phyloP scores from a whole-genome alignment of 208 protist genomes.

The Acanthamoeba castellanii region DNA sequence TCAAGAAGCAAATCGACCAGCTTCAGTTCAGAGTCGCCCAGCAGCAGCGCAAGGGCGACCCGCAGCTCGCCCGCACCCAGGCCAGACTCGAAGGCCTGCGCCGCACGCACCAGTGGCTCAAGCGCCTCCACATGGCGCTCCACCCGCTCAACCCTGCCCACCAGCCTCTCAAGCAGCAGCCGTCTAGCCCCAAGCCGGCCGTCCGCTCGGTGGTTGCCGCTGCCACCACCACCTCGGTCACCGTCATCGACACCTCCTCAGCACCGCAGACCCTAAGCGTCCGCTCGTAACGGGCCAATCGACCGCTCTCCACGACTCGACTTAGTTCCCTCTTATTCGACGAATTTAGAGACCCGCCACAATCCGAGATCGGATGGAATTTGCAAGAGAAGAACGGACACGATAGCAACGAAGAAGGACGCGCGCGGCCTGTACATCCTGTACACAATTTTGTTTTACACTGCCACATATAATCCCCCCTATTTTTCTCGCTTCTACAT shows the following conservation, averaged over 20 bases:
- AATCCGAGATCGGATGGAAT: not conserved
- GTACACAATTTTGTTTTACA: not conserved
- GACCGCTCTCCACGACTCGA: not conserved
- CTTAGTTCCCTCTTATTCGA: not conserved
- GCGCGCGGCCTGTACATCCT: not conserved
- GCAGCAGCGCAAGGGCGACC: not conserved
- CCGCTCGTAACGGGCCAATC: not conserved
- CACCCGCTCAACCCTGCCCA: conserved; percentile 17
- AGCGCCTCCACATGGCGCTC: conserved; percentile 16
- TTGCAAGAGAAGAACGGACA: not conserved
- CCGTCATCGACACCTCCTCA: not conserved
- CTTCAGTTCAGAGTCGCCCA: not conserved
- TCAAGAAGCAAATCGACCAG: conserved; percentile 21
- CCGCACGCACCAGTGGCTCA: conserved; percentile 18
- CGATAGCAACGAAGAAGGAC: not conserved
- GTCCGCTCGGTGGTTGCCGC: not conserved
- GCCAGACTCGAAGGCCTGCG: not conserved
- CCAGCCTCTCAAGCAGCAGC: not conserved
- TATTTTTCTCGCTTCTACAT: not conserved
- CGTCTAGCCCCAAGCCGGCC: not conserved
- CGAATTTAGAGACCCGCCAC: not conserved
- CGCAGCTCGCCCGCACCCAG: not conserved
- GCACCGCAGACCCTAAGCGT: not conserved
- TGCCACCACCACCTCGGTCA: not conserved
- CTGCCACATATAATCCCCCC: too few relatives aligned